Conservation (phyloP, 495 filamentous ascomycete genomes). For the Tetracladium marchalianum region DNA sequence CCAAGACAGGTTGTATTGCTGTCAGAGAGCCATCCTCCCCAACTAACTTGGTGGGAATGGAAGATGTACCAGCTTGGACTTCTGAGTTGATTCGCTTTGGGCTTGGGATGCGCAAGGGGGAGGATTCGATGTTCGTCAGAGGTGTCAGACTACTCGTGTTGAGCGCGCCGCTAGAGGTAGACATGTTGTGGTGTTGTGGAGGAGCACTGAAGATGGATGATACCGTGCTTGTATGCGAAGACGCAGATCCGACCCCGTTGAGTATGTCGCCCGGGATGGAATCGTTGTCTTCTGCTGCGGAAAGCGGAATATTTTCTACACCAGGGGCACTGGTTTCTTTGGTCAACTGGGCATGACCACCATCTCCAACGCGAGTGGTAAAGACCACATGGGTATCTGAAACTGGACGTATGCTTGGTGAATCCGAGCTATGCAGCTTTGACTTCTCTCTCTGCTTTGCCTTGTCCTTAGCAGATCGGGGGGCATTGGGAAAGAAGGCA, state of each 20-base stretch:
- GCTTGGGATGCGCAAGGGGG: conserved; percentile 48
- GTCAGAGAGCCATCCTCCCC: conserved; percentile 7
- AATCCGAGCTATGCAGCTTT: conserved; percentile 25
- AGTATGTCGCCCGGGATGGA: conserved; percentile 49
- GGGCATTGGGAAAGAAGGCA: conserved; percentile 84
- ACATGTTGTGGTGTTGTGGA: conserved; percentile 34
- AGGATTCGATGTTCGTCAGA: conserved; percentile 66
- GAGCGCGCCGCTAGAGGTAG: conserved; percentile 30
- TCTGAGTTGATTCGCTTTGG: conserved; percentile 32
- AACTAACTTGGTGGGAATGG: conserved; percentile 1
- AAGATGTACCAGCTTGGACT: background rate
- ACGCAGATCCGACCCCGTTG: conserved; percentile 55
- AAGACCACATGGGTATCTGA: conserved; percentile 16
- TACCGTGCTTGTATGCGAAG: conserved; percentile 52
- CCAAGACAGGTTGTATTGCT: conserved; percentile 35
- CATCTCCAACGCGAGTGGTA: conserved; percentile 16
- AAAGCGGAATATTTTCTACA: conserved; percentile 26
- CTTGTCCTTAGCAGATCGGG: conserved; percentile 46
- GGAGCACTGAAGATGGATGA: conserved; percentile 55
- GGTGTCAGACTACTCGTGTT: conserved; percentile 54
- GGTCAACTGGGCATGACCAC: conserved; percentile 15
- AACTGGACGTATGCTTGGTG: conserved; percentile 21
- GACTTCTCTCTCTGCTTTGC: conserved; percentile 42
- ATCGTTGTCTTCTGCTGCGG: conserved; percentile 44
- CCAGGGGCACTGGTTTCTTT: conserved; percentile 23